Evolutionary conservation across 176 grass and related monocot species (phyloP).

Genomic region (Hordeum marinum): DNA sequence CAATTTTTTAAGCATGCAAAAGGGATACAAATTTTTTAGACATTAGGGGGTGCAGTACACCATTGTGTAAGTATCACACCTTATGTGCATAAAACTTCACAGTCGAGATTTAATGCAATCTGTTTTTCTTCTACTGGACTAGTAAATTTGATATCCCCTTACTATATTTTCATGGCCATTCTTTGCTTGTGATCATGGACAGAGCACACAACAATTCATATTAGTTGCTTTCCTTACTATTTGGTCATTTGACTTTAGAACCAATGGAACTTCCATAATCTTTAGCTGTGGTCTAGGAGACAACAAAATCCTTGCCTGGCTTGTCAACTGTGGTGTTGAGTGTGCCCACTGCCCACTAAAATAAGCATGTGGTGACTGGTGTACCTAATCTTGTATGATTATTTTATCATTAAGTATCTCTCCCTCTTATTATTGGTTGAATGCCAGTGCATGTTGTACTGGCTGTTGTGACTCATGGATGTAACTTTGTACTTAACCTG

Average conservation of each 20-base stretch:
- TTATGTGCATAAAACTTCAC: too few species aligned
- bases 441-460: not conserved
- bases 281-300: conserved; percentile 5
- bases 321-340: conserved; percentile 19
- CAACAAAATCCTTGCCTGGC: conserved; percentile 9
- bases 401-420: not conserved
- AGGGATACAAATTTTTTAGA: not conserved
- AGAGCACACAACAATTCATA: not conserved
- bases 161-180: not conserved
- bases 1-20: not conserved
- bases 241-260: not conserved
- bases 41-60: not conserved
- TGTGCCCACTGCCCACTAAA: not conserved
- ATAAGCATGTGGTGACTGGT: not conserved
- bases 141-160: not conserved
- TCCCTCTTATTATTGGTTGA: conserved; percentile 4
- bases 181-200: conserved; percentile 8
- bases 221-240: not conserved
- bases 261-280: not conserved
- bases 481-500: not conserved
- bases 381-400: conserved; percentile 16
- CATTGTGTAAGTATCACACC: not conserved
- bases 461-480: not conserved
- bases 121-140: not conserved
- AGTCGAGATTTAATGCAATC: not conserved